A percentile compares a stretch with the other conserved stretches of the same genome.
Evolutionary conservation across 257 asterid species (phyloP).

Genomic region (Solanum sejunctum): DNA sequence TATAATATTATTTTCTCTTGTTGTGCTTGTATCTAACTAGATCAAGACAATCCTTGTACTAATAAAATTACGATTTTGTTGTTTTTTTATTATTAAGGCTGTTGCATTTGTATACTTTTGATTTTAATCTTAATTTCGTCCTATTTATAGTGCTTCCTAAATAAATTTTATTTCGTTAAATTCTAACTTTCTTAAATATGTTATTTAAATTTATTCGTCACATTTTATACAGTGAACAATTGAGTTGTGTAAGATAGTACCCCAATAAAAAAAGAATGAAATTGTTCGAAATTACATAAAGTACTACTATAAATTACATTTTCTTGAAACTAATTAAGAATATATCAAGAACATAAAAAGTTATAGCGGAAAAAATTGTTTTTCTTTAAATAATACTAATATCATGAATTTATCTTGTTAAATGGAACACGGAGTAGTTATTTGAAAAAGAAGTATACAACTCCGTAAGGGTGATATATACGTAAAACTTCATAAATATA

Average conservation of each 20-base stretch:
- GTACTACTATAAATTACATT: background rate
- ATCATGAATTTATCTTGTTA: too few species aligned
- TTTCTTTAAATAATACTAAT: too few species aligned
- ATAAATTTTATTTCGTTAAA: background rate
- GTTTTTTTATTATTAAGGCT: background rate
- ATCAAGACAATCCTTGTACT: background rate
- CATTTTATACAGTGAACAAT: background rate
- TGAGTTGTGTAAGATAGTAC: background rate
- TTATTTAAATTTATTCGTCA: background rate
- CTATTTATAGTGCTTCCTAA: background rate
- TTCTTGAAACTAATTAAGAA: background rate
- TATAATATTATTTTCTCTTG: background rate
- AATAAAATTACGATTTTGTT: background rate
- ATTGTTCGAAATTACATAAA: background rate
- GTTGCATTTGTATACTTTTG: background rate
- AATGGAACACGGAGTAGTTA: too few species aligned
- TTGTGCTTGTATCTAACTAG: background rate
- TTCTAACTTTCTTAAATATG: background rate
- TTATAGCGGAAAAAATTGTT: too few species aligned
- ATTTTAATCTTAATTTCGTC: background rate
- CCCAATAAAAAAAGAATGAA: background rate
- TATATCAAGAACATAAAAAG: background rate
- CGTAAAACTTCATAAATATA: too few species aligned
- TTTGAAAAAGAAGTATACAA: too few species aligned
- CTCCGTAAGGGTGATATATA: too few species aligned